A percentile compares a stretch with the other conserved stretches of the same genome.
Conservation (phyloP, 805 yeast genomes). For the Naumovozyma castellii region DNA sequence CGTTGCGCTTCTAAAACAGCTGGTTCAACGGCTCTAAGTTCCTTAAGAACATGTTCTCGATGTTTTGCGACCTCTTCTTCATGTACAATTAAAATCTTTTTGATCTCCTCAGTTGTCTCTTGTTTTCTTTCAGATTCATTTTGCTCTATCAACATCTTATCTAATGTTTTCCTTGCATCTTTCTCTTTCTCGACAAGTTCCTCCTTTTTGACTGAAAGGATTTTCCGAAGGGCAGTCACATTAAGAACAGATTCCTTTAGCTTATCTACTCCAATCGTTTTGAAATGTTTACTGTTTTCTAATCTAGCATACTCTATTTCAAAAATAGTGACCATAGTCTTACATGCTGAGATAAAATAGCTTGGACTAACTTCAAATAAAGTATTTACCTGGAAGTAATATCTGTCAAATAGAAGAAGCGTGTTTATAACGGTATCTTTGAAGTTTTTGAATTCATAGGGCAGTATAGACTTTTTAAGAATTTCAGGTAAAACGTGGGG, state of each 20-base stretch:
- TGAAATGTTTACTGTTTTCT: conserved; percentile 62
- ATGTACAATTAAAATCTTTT: conserved; percentile 56
- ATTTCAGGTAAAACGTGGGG: conserved; percentile 31
- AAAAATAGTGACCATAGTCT: conserved; percentile 37
- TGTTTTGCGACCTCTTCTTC: conserved; percentile 51
- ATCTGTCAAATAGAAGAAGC: conserved; percentile 39
- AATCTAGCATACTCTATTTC: conserved; percentile 37
- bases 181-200: conserved; percentile 46
- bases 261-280: conserved; percentile 63
- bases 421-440: conserved; percentile 41
- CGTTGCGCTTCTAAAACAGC: conserved; percentile 73
- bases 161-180: conserved; percentile 63
- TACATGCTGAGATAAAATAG: conserved; percentile 42
- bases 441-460: conserved; percentile 15
- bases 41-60: conserved; percentile 44
- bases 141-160: conserved; percentile 71
- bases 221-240: conserved; percentile 49
- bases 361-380: conserved; percentile 38
- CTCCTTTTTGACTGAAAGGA: conserved; percentile 44
- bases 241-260: conserved; percentile 67
- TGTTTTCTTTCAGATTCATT: conserved; percentile 87
- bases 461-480: conserved; percentile 8
- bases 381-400: conserved; percentile 5
- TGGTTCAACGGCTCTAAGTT: conserved; percentile 73
- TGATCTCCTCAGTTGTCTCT: conserved; percentile 73